Evolutionary conservation across 352 stramenopile species (phyloP), one percentile per base, ranked within the genome.

Genomic region (Globisporangium carolinianum): DNA sequence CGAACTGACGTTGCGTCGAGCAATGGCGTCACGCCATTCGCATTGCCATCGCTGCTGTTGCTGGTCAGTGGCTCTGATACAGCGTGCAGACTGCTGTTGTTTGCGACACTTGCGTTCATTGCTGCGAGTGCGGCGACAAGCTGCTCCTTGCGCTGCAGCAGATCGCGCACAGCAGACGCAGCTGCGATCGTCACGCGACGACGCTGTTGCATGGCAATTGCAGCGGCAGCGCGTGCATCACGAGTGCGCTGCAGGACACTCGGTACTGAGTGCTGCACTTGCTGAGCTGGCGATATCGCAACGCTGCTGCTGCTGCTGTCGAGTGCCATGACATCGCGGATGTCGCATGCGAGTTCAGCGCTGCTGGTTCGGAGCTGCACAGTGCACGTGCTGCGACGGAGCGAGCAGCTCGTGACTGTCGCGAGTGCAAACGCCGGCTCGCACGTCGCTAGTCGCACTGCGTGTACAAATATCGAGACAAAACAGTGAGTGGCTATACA

Each of bases 141-240:
- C 32, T 75, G 66, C 56, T 91, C 81, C 55, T 94, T 94, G 17
- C 81, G 77, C n/a, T 87, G 68, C 14, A 94, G 63, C 41, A 94
- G 45, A 51, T 71, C 72, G 43, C 75, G 77, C n/a, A 91, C 80
- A 4, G 68, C 54, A 0, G 82, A 53, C 9, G 89, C 64, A 10
- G 66, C 68, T 11, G 59, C 61, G 2, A 86, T 58, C 38, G 78
- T 82, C 41, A 75, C 68, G 46, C 76, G 52, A 7, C 58, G 76
- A 66, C 24, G 64, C 24, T 58, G 47, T 24, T 43, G 61, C 51
- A 32, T 41, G 3, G 12, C 39, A 11, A 3, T 55, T 2, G 12
- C 39, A 14, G 9, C 46, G 42, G 45, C 14, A 35, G 45, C 45
- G 42, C 5, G 42, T 15, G 42, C 24, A 24, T 24, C 24, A 15